Evolutionary conservation across 2,329 filamentous ascomycete genomes (phyloP).

Genomic region (Orbilia quercus): DNA sequence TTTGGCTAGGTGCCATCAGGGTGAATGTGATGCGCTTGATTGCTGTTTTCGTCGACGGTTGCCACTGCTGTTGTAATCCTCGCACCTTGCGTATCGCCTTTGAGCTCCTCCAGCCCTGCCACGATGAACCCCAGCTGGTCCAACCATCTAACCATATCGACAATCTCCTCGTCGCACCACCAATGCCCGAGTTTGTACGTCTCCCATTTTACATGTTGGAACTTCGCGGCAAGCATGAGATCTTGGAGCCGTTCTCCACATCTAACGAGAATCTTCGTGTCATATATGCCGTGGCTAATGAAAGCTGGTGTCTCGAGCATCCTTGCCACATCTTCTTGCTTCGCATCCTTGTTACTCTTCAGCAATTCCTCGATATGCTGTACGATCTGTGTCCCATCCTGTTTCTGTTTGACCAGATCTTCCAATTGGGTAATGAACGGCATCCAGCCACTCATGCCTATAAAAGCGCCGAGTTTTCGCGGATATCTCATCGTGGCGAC

Average conservation of each 20-base stretch:
- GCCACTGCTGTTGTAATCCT: conserved; percentile 6
- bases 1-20: conserved; percentile 11
- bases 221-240: neutral
- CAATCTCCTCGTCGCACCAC: conserved; percentile 41
- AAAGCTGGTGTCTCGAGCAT: conserved; percentile 25
- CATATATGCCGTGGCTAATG: conserved; percentile 25
- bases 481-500: conserved; percentile 23
- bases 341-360: neutral
- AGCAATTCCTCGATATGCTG: conserved; percentile 20
- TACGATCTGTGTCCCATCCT: conserved; percentile 2
- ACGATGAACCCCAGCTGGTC: conserved; percentile 6
- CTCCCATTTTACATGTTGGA: conserved; percentile 23
- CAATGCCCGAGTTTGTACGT: conserved; percentile 31
- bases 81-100: conserved; percentile 6
- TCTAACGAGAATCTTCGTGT: conserved; percentile 13
- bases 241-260: conserved; percentile 22
- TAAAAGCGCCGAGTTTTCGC: conserved; percentile 16
- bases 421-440: conserved; percentile 32
- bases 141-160: conserved; percentile 27
- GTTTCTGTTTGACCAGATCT: conserved; percentile 2
- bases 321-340: neutral
- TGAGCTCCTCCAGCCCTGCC: conserved; percentile 11
- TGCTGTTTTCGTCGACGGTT: neutral
- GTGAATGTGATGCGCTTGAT: neutral
- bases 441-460: conserved; percentile 41